A percentile compares a stretch with the other conserved stretches of the same genome.
Conservation (phyloP, 208 protist species). For the Tritrichomonas foetus region DNA sequence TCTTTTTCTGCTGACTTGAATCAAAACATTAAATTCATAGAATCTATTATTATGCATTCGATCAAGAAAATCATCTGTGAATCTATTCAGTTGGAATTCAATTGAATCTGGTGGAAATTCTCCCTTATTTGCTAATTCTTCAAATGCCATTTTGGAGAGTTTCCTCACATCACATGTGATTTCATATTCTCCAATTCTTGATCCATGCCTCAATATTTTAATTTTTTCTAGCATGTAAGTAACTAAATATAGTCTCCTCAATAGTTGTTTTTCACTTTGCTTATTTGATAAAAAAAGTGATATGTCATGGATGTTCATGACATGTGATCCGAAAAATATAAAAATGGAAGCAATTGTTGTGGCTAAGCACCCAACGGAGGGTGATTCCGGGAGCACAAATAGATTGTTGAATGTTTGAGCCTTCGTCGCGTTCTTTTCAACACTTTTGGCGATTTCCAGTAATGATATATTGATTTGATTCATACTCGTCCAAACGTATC, state of each 20-base stretch:
- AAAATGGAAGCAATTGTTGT: not conserved
- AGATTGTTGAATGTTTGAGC: not conserved
- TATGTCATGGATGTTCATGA: not conserved
- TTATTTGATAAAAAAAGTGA: not conserved
- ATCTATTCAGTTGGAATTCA: not conserved
- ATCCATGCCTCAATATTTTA: not conserved
- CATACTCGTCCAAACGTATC: not conserved
- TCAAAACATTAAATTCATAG: too few relatives aligned
- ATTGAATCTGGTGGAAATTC: conserved; percentile 21
- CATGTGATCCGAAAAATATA: not conserved
- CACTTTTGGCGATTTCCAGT: not conserved
- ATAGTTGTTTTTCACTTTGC: not conserved
- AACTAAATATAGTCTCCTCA: conserved; percentile 4
- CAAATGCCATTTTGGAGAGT: not conserved
- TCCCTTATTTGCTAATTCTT: not conserved
- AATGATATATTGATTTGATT: not conserved
- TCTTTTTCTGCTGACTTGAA: too few relatives aligned
- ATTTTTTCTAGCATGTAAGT: not conserved
- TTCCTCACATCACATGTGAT: not conserved
- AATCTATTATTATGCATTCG: too few relatives aligned
- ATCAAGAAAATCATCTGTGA: too few relatives aligned
- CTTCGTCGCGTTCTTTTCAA: not conserved
- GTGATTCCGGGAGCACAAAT: not conserved
- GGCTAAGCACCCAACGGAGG: not conserved
- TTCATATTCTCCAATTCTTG: not conserved